Conservation (phyloP, 106 monocot genomes). For the Dendrobium huoshanense region DNA sequence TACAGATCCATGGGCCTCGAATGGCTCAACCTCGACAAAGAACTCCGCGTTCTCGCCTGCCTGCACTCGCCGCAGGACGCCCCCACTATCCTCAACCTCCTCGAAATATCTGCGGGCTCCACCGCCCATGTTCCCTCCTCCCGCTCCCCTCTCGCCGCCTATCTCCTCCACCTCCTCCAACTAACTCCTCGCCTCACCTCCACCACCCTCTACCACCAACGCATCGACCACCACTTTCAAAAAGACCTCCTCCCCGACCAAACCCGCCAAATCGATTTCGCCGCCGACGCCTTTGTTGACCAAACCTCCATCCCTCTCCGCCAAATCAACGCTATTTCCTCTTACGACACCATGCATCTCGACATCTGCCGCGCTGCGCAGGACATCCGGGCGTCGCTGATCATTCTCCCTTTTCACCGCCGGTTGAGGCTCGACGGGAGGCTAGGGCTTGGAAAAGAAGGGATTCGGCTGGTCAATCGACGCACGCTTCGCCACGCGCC, state of each 20-base stretch:
- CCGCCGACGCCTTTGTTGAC: constrained; percentile 19
- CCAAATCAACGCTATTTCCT: constrained; percentile 17
- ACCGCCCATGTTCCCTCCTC: background rate
- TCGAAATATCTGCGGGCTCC: constrained; percentile 28
- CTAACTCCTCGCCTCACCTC: constrained; percentile 24
- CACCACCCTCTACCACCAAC: constrained; percentile 36
- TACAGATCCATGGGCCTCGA: constrained; percentile 35
- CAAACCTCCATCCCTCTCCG: constrained; percentile 27
- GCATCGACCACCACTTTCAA: constrained; percentile 7
- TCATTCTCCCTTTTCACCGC: constrained; percentile 14
- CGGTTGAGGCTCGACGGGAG: constrained; percentile 8
- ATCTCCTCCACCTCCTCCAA: constrained; percentile 55
- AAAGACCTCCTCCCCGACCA: constrained; percentile 11
- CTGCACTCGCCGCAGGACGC: constrained; percentile 38
- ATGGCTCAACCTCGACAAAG: constrained; percentile 17
- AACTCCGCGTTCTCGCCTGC: constrained; percentile 58
- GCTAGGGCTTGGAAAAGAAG: constrained; percentile 1
- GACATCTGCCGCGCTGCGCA: constrained; percentile 3
- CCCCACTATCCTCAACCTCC: constrained; percentile 37
- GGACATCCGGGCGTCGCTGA: constrained; percentile 3
- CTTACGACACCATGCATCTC: constrained; percentile 12
- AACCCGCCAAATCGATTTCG: constrained; percentile 18
- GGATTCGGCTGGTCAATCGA: background rate
- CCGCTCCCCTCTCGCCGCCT: constrained; percentile 16
- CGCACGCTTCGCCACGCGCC: background rate